A percentile compares a stretch with the other conserved stretches of the same genome.
These are phyloP conservation scores for Salvia rosmarinus DNA, from an alignment of 257 asterid species.

Conservation along the genomic window DNA sequence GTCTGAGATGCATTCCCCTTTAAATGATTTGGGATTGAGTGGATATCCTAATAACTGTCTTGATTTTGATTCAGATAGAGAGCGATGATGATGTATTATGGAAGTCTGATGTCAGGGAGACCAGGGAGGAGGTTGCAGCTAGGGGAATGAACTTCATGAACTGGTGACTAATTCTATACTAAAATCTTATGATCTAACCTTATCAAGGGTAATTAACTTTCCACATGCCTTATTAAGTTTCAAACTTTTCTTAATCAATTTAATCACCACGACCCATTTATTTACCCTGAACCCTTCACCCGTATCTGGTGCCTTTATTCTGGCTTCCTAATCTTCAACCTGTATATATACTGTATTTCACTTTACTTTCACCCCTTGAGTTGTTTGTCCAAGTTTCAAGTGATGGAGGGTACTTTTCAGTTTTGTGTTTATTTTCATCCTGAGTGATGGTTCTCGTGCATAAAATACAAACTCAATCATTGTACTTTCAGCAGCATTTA, in stretches of 20 bases:
- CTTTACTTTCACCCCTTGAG: background rate
- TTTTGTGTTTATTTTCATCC: background rate
- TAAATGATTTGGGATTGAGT: constrained; percentile 22
- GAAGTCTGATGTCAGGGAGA: constrained; percentile 86
- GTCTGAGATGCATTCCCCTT: constrained; percentile 17
- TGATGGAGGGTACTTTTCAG: background rate
- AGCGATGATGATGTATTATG: constrained; percentile 79
- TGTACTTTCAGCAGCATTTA: constrained; percentile 15
- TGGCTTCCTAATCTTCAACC: constrained; percentile 2
- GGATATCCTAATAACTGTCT: constrained; percentile 20
- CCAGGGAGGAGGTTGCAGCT: constrained; percentile 71
- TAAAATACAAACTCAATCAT: background rate
- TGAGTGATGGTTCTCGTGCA: background rate
- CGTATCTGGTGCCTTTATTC: constrained; percentile 1
- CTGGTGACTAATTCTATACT: constrained; percentile 52
- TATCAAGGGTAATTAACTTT: constrained; percentile 1
- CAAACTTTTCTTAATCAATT: background rate
- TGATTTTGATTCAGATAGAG: constrained; percentile 63
- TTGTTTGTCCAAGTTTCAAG: background rate
- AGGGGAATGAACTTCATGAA: constrained; percentile 78
- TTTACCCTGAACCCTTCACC: no score
- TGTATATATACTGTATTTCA: background rate
- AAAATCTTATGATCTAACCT: constrained; percentile 24
- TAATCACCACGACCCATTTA: constrained; percentile 8
- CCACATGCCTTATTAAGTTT: background rate